Evolutionary conservation across 2,329 filamentous ascomycete genomes (phyloP), one percentile per base, ranked within the genome.

Genomic region (Hawksworthiomyces lignivorus): DNA sequence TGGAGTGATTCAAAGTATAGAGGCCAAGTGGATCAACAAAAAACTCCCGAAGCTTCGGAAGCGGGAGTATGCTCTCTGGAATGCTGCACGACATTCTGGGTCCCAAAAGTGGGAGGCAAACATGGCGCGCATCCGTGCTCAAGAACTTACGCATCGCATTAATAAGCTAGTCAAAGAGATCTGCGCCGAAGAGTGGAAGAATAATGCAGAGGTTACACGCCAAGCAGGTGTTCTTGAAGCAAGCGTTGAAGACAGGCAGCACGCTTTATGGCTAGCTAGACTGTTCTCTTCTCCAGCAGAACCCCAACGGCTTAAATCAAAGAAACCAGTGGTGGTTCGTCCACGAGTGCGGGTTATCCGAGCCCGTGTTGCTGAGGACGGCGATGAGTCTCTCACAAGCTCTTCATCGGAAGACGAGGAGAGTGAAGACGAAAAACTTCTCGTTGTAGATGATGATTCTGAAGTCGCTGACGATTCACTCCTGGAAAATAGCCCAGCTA

Each of bases 61-160:
- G 5, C 78, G 70, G 44, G 83, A 82, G 0, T 72, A 75, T 53
- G 59, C 55, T 4, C 50, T 83, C 3, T 94, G 86, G 87, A 62
- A 56, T 4, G 50, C 68, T 29, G 75, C 75, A 22, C 74, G 68
- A 38, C 65, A 62, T 9, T 56, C 59, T 31, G 61, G 62, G 52
- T 59, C 56, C 50, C 62, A 63, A 24, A 58, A 61, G 11, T 43
- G 48, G 2, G 62, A 71, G 20, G 69, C 81, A 15, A 56, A 63
- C 2, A 50, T 53, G 7, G 65, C 73, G n/a, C 61, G 63, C 9
- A 54, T 52, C 6, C 54, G 63, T 5, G 65, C 76, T 9, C 55
- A 62, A 4, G 51, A 56, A 4, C 62, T 75, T 15, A 60, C 70
- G 11, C 46, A 52, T 3, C 77, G 82, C 9, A 65, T 90, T 22